Evolutionary conservation across 306 rosid species (phyloP).

Genomic region (Rosa chinensis): DNA sequence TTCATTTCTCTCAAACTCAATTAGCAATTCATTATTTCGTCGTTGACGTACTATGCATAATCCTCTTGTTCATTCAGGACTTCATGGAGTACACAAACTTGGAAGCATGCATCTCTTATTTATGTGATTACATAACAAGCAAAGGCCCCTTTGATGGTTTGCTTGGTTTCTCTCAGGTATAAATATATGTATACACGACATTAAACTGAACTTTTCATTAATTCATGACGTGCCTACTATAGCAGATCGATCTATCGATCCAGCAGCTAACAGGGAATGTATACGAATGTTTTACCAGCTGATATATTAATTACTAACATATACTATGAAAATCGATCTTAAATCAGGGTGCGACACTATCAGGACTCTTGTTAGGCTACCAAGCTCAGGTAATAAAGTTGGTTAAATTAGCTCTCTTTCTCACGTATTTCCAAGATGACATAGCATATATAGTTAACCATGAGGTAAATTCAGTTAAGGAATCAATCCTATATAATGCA

Average conservation of each 20-base stretch:
- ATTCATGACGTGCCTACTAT: background rate
- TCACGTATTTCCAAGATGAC: background rate
- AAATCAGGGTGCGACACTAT: conserved; percentile 68
- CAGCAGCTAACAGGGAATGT: background rate
- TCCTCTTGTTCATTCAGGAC: conserved; percentile 39
- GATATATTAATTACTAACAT: background rate
- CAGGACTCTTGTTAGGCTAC: conserved; percentile 70
- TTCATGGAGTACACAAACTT: conserved; percentile 75
- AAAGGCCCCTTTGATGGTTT: conserved; percentile 87
- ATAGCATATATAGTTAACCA: background rate
- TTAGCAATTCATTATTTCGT: background rate
- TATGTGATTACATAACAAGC: conserved; percentile 68
- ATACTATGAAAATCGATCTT: background rate
- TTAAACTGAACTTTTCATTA: background rate
- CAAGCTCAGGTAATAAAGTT: conserved; percentile 57
- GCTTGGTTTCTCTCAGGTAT: conserved; percentile 80
- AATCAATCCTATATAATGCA: conserved; percentile 23
- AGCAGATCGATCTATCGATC: background rate
- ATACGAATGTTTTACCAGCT: background rate
- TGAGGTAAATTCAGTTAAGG: too few species aligned
- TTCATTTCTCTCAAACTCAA: background rate
- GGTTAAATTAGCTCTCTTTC: background rate
- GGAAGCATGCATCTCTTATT: conserved; percentile 69
- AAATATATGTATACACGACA: background rate
- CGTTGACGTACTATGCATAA: too few species aligned